Percentiles rank a stretch among this genome's conserved stretches.
phyloP scores from a whole-genome alignment of 345 rosid genomes.

The Cardamine occulta region DNA sequence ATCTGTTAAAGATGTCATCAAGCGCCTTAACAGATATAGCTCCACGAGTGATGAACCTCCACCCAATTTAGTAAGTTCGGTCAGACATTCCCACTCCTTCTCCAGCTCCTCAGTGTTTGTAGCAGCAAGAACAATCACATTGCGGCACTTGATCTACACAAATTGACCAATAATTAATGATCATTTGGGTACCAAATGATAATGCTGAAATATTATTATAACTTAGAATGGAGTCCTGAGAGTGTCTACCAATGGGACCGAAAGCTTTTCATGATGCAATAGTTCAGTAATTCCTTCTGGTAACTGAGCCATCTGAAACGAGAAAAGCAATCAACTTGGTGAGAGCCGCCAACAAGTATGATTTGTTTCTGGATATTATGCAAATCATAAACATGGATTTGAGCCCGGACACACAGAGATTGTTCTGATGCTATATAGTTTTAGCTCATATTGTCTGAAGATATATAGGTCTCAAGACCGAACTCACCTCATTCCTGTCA shows the following conservation, averaged over 20 bases:
- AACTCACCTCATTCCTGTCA: constrained; percentile 85
- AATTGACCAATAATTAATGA: not conserved
- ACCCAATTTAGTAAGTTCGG: constrained; percentile 55
- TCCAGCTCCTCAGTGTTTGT: constrained; percentile 76
- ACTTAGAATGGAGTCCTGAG: constrained; percentile 9
- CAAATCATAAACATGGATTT: not conserved
- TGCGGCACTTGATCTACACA: constrained; percentile 82
- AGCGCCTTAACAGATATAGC: constrained; percentile 56
- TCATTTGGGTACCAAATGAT: not conserved
- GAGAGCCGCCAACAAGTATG: constrained; percentile 28
- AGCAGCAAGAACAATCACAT: constrained; percentile 76
- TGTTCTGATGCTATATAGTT: not conserved
- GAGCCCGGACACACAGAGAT: not conserved
- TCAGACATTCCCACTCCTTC: constrained; percentile 84
- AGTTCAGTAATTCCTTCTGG: constrained; percentile 96
- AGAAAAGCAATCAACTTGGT: constrained; percentile 31
- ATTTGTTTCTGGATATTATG: not conserved
- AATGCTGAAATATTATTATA: not conserved
- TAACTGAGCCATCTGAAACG: constrained; percentile 87
- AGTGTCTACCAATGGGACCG: constrained; percentile 80
- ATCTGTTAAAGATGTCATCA: constrained; percentile 64
- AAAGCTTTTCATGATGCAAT: constrained; percentile 83
- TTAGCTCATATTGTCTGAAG: not conserved
- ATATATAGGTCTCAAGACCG: constrained; percentile 5
- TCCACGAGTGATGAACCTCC: constrained; percentile 56